Evolutionary conservation across 345 rosid species (phyloP).

Genomic region (Hibiscus syriacus): DNA sequence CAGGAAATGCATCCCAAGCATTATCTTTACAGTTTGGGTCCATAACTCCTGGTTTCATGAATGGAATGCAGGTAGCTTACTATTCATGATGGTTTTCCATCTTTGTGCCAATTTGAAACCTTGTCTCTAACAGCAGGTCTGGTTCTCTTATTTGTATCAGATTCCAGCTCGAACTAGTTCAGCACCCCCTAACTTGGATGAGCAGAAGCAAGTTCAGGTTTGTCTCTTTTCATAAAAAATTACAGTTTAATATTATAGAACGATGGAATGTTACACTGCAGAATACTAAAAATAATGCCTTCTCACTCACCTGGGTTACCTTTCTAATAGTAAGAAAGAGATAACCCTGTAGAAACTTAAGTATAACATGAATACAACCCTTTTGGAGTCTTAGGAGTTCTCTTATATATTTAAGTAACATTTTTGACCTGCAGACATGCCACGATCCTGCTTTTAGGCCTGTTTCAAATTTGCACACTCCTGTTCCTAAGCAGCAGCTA

Average conservation of each 20-base stretch:
- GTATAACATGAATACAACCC: background rate
- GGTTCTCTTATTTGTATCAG: background rate
- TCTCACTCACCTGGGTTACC: background rate
- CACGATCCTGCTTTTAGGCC: conserved; percentile 35
- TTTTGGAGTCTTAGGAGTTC: background rate
- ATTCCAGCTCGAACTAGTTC: background rate
- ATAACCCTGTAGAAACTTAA: background rate
- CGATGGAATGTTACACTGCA: background rate
- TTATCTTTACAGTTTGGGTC: conserved; percentile 85
- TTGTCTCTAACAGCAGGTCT: background rate
- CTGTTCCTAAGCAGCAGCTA: conserved; percentile 45
- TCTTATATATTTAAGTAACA: conserved; percentile 11
- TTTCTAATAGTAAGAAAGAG: too few relatives aligned
- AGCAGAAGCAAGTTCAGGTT: conserved; percentile 40
- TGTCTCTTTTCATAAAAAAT: background rate
- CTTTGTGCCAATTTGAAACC: background rate
- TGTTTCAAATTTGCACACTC: conserved; percentile 45
- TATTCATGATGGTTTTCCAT: background rate
- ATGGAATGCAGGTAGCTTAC: conserved; percentile 64
- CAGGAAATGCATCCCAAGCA: conserved; percentile 60
- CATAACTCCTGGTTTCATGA: conserved; percentile 62
- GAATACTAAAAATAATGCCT: background rate
- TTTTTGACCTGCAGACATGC: conserved; percentile 50
- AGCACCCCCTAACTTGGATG: background rate
- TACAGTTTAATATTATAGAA: background rate